A percentile compares a stretch with the other conserved stretches of the same genome.
phyloP scores from a whole-genome alignment of 169 alveolate species.

The Plasmodium vinckei region DNA sequence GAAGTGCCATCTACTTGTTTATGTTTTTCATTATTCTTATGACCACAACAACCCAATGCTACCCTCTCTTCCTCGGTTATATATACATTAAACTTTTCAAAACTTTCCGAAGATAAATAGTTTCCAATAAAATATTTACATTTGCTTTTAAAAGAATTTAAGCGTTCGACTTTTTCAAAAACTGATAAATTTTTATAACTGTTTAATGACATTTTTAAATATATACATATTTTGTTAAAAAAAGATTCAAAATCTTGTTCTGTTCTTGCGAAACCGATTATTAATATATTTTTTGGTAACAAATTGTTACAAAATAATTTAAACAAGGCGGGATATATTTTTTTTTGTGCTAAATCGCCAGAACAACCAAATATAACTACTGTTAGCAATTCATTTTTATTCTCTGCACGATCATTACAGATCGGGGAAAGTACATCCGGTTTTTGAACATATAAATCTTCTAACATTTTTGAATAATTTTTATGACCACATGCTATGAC shows the following conservation, averaged over 20 bases:
- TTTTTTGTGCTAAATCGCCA: conserved; percentile 83
- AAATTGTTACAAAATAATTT: conserved; percentile 82
- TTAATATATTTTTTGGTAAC: conserved; percentile 78
- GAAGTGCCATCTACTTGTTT: no score
- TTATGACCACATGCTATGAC: conserved; percentile 64
- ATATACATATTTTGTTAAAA: conserved; percentile 45
- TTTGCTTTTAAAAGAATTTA: conserved; percentile 52
- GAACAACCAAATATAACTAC: conserved; percentile 81
- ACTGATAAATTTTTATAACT: conserved; percentile 69
- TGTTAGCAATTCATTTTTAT: conserved; percentile 63
- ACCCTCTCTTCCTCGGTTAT: conserved; percentile 42
- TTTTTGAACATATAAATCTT: conserved; percentile 69
- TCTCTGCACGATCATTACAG: conserved; percentile 1
- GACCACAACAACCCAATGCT: conserved; percentile 8
- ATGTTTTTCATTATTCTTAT: background rate
- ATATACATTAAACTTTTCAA: conserved; percentile 38
- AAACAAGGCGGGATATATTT: conserved; percentile 83
- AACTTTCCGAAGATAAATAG: conserved; percentile 33
- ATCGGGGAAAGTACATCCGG: conserved; percentile 12
- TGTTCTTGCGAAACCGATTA: conserved; percentile 78
- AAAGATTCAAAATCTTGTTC: conserved; percentile 46
- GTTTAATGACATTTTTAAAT: conserved; percentile 71
- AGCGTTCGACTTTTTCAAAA: conserved; percentile 41
- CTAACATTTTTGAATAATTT: conserved; percentile 40
- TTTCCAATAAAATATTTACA: conserved; percentile 57